These are phyloP conservation scores for Blastocystis sp. DNA, from an alignment of 352 stramenopile species.

Conservation along the genomic window DNA sequence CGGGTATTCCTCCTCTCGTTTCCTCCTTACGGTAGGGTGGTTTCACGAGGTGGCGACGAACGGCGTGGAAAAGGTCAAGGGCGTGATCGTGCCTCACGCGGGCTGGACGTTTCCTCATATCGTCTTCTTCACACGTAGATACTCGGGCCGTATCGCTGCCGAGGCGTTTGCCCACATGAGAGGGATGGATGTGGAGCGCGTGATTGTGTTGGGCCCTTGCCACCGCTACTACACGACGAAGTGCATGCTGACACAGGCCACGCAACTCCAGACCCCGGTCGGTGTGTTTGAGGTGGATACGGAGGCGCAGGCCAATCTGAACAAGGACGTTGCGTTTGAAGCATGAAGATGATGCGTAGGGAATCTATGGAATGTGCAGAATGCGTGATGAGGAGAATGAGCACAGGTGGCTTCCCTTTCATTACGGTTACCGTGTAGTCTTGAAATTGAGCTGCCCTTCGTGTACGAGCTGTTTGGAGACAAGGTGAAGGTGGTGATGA, in stretches of 20 bases:
- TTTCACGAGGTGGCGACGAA: conserved; percentile 16
- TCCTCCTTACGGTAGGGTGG: not conserved
- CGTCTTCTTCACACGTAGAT: not conserved
- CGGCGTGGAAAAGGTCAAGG: conserved; percentile 28
- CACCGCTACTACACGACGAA: conserved; percentile 60
- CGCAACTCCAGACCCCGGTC: conserved; percentile 19
- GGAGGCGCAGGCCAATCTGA: conserved; percentile 36
- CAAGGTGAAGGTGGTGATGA: conserved; percentile 35
- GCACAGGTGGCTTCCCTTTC: not conserved
- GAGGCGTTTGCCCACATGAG: conserved; percentile 45
- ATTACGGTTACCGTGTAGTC: not conserved
- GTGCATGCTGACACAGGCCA: conserved; percentile 57
- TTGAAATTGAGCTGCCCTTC: conserved; percentile 52
- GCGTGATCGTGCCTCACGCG: conserved; percentile 54
- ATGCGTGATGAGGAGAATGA: conserved; percentile 47
- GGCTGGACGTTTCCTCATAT: conserved; percentile 13
- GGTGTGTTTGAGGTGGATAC: conserved; percentile 50
- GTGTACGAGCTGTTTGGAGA: conserved; percentile 28
- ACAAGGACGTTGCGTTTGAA: not conserved
- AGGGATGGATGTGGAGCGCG: conserved; percentile 34
- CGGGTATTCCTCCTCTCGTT: not conserved
- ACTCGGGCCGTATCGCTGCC: conserved; percentile 51
- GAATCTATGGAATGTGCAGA: not conserved
- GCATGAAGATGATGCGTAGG: not conserved
- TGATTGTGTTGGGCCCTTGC: conserved; percentile 61